phyloP scores from a whole-genome alignment of 306 rosid species.

The Castanospermum australe region DNA sequence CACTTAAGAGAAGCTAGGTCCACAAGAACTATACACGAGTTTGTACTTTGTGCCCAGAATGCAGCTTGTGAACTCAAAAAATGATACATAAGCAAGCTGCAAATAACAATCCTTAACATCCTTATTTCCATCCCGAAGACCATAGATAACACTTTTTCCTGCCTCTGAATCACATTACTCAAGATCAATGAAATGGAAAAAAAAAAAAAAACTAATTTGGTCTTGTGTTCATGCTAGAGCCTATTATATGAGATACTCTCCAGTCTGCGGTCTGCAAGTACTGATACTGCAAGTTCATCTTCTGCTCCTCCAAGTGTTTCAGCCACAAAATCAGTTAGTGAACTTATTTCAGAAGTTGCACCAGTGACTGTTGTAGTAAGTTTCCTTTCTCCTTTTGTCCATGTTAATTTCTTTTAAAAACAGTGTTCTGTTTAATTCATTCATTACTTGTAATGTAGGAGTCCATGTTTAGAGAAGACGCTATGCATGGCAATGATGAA shows the following conservation, averaged over 20 bases:
- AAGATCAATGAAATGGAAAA: background rate
- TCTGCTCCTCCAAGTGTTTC: conserved; percentile 73
- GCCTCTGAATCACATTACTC: background rate
- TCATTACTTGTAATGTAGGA: conserved; percentile 51
- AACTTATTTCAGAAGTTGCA: conserved; percentile 73
- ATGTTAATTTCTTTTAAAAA: background rate
- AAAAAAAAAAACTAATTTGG: conserved; percentile 14
- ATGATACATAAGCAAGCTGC: background rate
- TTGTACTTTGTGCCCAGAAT: background rate
- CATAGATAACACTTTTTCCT: background rate
- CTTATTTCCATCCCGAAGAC: background rate
- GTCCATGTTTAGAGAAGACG: conserved; percentile 38
- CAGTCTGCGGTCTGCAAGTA: conserved; percentile 63
- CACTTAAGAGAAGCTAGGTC: conserved; percentile 2
- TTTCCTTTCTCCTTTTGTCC: conserved; percentile 25
- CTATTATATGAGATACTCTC: conserved; percentile 80
- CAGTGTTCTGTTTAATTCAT: conserved; percentile 17
- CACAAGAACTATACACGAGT: conserved; percentile 1
- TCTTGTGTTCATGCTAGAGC: conserved; percentile 49
- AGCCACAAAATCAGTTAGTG: conserved; percentile 59
- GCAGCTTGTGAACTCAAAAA: conserved; percentile 5
- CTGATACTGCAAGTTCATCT: conserved; percentile 86
- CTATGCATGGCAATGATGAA: conserved; percentile 30
- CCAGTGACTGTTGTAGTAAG: conserved; percentile 49
- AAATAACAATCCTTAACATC: background rate